Evolutionary conservation across 805 yeast genomes (phyloP), one percentile per base, ranked within the genome.

Genomic region (Lipomyces mesembrius): DNA sequence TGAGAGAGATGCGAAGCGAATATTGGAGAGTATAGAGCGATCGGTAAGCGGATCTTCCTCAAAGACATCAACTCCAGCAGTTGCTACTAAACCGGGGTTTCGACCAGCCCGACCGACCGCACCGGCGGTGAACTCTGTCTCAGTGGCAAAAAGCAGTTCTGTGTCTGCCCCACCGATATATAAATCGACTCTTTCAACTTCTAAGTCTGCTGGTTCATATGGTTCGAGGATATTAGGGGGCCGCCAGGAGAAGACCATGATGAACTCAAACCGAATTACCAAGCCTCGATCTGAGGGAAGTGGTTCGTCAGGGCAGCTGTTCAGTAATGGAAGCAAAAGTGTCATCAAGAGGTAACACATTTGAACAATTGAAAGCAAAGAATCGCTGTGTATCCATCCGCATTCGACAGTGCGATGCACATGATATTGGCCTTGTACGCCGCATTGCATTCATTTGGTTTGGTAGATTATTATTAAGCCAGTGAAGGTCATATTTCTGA

Each of bases 1-100:
- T 32, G 70, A 66, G 25, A 57, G 63, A 14, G 67, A 69, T 22
- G 70, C 71, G 27, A 59, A 66, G 57, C 63, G 63, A 52, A 51
- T 68, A 32, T 22, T 68, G 29, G 56, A 56, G 14, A 57, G 67
- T 37, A 68, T 68, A n/a, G 71, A 68, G 35, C 59, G 57, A 46
- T 37, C 63, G 37, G 69, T 67, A 11, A 46, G 59, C 43, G 57
- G 58, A 14, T 59, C 29, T 8, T 20, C 22, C 14, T 27, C 34
- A 2, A 22, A 29, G 25, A 14, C 25, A 7, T n/a, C 59, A 17
- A 35, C 57, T 8, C 12, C 60, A 11, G 9, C 59, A 6, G 37
- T 29, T 34, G 32, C 57, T 52, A 60, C 54, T 17, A 37, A 37
- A 12, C 17, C 43, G 1, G 43, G 43, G 17, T 12, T 37, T 37